These are phyloP conservation scores for Termitomyces sp. DNA, from an alignment of 1,284 basidiomycete genomes.

Conservation along the genomic window DNA sequence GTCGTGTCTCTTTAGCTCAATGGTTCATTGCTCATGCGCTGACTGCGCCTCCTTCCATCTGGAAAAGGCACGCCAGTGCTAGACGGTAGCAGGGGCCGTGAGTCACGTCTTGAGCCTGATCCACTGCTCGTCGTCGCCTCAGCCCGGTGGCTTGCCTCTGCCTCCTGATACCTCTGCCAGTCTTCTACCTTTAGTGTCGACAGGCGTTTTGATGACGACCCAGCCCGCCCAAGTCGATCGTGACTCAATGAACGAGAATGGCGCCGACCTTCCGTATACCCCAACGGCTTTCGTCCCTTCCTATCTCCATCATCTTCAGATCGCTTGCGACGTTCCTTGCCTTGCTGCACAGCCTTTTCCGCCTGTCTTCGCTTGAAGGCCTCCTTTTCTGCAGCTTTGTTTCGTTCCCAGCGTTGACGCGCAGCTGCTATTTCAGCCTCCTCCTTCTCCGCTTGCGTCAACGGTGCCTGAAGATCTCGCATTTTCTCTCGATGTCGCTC, in stretches of 20 bases:
- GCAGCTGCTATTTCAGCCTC: slow-evolving; percentile 64
- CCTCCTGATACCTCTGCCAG: slow-evolving; percentile 69
- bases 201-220: slow-evolving; percentile 52
- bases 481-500: slow-evolving; percentile 80
- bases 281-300: slow-evolving; percentile 22
- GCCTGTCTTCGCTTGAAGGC: slow-evolving; percentile 64
- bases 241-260: slow-evolving; percentile 54
- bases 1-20: slow-evolving; percentile 6
- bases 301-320: slow-evolving; percentile 35
- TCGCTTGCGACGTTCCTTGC: slow-evolving; percentile 44
- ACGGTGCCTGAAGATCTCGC: slow-evolving; percentile 65
- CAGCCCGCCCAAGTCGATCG: slow-evolving; percentile 47
- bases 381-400: slow-evolving; percentile 63
- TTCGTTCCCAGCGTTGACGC: slow-evolving; percentile 70
- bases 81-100: slow-evolving; percentile 22
- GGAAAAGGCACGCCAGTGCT: slow-evolving; percentile 46
- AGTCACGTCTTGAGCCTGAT: slow-evolving; percentile 30
- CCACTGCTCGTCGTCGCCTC: slow-evolving; percentile 14
- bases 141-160: slow-evolving; percentile 26
- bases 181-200: slow-evolving; percentile 78
- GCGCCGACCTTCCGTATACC: slow-evolving; percentile 27
- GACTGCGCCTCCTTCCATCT: slow-evolving; percentile 17
- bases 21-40: slow-evolving; percentile 11
- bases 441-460: slow-evolving; percentile 69
- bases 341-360: slow-evolving; percentile 57